Percentiles rank a stretch among this genome's conserved stretches.
Conservation (phyloP, 2,329 filamentous ascomycete genomes). For the Arthrobotrys pseudoclavata region DNA sequence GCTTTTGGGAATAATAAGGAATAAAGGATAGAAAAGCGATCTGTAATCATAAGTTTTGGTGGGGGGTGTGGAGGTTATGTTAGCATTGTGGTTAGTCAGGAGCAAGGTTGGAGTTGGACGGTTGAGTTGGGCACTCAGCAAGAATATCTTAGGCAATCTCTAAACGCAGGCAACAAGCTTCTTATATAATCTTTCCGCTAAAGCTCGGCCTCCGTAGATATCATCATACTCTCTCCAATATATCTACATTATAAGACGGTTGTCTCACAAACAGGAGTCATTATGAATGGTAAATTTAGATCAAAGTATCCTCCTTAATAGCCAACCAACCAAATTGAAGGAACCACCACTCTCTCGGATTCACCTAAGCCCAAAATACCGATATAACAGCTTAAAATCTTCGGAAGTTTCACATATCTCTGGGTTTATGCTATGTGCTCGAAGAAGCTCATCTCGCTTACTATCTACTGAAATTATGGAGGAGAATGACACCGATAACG, state of each 20-base stretch:
- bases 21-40: neutral
- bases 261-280: neutral
- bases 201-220: slow-evolving; percentile 9
- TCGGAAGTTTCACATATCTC: too few relatives aligned
- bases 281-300: neutral
- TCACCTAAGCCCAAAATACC: too few relatives aligned
- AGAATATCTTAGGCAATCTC: neutral
- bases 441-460: too few relatives aligned
- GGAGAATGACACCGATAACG: too few relatives aligned
- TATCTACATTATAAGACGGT: neutral
- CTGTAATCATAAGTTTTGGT: neutral
- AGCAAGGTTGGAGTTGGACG: neutral
- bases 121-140: neutral
- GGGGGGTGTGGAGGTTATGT: neutral
- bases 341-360: too few relatives aligned
- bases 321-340: neutral
- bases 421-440: too few relatives aligned
- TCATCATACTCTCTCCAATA: neutral
- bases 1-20: neutral
- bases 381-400: too few relatives aligned
- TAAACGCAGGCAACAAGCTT: neutral
- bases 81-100: neutral
- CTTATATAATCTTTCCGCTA: neutral
- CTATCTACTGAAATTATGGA: too few relatives aligned
- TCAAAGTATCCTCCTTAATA: neutral